These are phyloP conservation scores for Chamaecrista fasciculata DNA, from an alignment of 306 rosid species.

Conservation along the genomic window DNA sequence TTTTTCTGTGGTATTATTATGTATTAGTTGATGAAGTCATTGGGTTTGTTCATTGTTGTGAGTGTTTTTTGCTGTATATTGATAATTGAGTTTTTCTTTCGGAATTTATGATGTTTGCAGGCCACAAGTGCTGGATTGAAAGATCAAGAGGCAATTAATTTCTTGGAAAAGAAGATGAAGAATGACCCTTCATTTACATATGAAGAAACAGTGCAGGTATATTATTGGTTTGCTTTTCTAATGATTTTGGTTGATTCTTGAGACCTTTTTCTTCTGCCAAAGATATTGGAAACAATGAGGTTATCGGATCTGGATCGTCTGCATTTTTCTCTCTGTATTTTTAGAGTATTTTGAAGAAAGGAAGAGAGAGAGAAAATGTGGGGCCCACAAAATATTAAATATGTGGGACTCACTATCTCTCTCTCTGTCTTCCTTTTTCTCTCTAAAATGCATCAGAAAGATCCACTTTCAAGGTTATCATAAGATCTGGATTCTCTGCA, in stretches of 20 bases:
- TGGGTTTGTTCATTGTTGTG: slow-evolving; percentile 10
- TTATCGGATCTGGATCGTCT: too few species aligned
- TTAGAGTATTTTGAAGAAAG: too few species aligned
- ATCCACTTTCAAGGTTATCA: too few species aligned
- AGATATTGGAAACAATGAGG: not conserved
- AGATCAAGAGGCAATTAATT: slow-evolving; percentile 99
- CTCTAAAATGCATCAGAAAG: too few species aligned
- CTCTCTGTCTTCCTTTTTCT: too few species aligned
- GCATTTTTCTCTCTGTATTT: too few species aligned
- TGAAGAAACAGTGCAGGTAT: slow-evolving; percentile 95
- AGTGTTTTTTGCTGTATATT: not conserved
- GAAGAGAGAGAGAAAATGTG: too few species aligned
- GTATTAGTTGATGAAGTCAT: not conserved
- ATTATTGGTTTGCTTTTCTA: not conserved
- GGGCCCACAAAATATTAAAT: too few species aligned
- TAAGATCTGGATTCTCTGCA: too few species aligned
- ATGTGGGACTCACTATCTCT: too few species aligned
- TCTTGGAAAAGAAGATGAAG: slow-evolving; percentile 99
- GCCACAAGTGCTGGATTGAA: slow-evolving; percentile 98
- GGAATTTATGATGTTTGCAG: slow-evolving; percentile 43
- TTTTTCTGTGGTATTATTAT: not conserved
- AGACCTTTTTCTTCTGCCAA: not conserved
- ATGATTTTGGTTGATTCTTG: not conserved
- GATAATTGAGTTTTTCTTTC: not conserved
- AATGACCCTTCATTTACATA: slow-evolving; percentile 86